Conservation (phyloP, 2,329 filamentous ascomycete species). For the Aspergillus sp. region DNA sequence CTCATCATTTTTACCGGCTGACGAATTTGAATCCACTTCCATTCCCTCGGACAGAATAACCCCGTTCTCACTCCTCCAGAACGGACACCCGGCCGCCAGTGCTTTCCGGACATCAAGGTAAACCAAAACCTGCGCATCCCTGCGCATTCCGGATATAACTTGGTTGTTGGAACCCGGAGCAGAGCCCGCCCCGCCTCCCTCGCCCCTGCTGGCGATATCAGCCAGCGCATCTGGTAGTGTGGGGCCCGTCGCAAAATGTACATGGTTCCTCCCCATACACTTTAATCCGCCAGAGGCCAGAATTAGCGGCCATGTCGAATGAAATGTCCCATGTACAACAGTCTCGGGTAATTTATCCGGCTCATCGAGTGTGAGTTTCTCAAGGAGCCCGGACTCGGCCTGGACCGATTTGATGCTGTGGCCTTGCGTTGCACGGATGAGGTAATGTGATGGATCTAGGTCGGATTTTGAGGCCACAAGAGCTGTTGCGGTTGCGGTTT, state of each 20-base stretch:
- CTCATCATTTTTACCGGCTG: conserved; percentile 15
- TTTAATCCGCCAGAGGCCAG: conserved; percentile 73
- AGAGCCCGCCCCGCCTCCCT: background rate
- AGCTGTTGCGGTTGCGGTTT: conserved; percentile 24
- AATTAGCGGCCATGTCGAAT: conserved; percentile 75
- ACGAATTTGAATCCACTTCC: conserved; percentile 34
- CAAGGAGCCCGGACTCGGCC: conserved; percentile 65
- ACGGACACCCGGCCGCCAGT: conserved; percentile 62
- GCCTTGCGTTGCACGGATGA: conserved; percentile 94
- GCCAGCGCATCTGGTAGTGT: conserved; percentile 46
- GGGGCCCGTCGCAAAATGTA: conserved; percentile 82
- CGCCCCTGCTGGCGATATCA: conserved; percentile 16
- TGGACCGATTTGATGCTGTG: conserved; percentile 77
- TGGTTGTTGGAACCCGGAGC: background rate
- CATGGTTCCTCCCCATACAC: conserved; percentile 80
- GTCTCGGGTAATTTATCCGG: conserved; percentile 53
- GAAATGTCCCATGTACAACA: conserved; percentile 88
- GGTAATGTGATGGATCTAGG: conserved; percentile 66
- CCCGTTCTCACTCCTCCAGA: conserved; percentile 76
- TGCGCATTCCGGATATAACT: conserved; percentile 79
- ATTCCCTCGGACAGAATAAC: conserved; percentile 1
- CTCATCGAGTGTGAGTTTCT: conserved; percentile 60
- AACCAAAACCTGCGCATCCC: conserved; percentile 72
- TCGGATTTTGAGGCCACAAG: conserved; percentile 44
- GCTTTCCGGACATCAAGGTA: conserved; percentile 72